Evolutionary conservation across 768 basidiomycete species (phyloP), one percentile per base, ranked within the genome.

Genomic region (Lyophyllum shimeji): DNA sequence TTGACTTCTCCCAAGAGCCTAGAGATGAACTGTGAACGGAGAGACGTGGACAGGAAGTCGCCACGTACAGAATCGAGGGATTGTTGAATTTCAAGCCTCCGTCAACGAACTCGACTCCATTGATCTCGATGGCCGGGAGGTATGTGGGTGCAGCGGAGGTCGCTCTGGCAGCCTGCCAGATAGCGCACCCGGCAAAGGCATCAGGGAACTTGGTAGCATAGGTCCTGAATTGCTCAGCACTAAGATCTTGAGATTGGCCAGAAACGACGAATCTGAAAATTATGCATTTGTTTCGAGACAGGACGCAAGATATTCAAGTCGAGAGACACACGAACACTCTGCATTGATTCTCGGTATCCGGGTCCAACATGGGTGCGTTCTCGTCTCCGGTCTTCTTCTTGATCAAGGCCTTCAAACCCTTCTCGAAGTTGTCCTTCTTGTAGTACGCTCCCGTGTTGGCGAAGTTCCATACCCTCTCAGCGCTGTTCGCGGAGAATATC

Each of bases 91-190:
- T 60, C 0, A 71, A 25, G 20, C 71, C 73, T 2, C 71, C 73
- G 56, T 74, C 71, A 17, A 69, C 58, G 42, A 67, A 72, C 25
- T 69, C 65, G 21, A 64, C 60, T 4, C 61, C 60, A 13, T 65
- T 62, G 15, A 70, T 52, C 25, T 63, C 64, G 50, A 71, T 67
- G 7, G 64, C 48, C 20, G 66, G 65, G 58, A 74, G 68, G 46
- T 69, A 73, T 1, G 62, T 66, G 6, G 69, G 69, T 2, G 71
- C 73, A n/a, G 72, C 71, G 23, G 71, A 69, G 0, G 73, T 74
- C 1, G 71, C 73, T 20, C 71, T 56, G 3, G 66, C 70, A 7
- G 70, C 71, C 60, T 73, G 62, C 71, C 73, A 73, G 44, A 74
- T 72, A 44, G 59, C 57, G 53, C 67, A 71, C 17, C 63, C 62